Evolutionary conservation across 2,329 filamentous ascomycete species (phyloP).

Genomic region (Penicillium rolfsii): DNA sequence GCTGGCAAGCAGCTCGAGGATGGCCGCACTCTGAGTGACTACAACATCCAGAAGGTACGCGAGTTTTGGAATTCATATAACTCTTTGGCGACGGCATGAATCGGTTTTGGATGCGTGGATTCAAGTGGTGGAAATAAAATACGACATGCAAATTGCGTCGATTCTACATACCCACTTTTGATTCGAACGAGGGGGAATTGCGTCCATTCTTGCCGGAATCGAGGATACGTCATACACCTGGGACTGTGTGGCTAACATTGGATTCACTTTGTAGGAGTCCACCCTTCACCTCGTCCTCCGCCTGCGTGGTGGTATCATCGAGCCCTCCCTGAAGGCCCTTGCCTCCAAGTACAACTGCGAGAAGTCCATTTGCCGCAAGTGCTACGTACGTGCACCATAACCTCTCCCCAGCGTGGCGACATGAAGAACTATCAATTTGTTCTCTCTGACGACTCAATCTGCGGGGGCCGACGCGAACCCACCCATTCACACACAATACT

Average conservation of each 20-base stretch:
- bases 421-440: background rate
- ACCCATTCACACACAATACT: background rate
- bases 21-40: constrained; percentile 93
- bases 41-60: constrained; percentile 98
- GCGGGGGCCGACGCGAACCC: background rate
- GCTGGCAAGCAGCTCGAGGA: constrained; percentile 99
- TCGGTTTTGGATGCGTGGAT: constrained; percentile 11
- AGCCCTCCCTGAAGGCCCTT: constrained; percentile 97
- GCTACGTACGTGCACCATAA: constrained; percentile 77
- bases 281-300: constrained; percentile 98
- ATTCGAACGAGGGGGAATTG: constrained; percentile 18
- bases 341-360: constrained; percentile 99
- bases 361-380: constrained; percentile 99
- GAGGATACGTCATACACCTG: constrained; percentile 1
- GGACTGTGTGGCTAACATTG: constrained; percentile 38
- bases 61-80: constrained; percentile 16
- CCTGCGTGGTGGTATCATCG: constrained; percentile 98
- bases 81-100: constrained; percentile 13
- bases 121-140: constrained; percentile 8
- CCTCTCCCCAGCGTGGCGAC: background rate
- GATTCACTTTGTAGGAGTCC: constrained; percentile 69
- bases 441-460: background rate
- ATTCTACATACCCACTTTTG: background rate
- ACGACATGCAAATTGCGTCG: constrained; percentile 4
- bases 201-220: constrained; percentile 1